Base-by-base conservation (phyloP, 805 yeast species). In the Candida boleticola region DNA sequence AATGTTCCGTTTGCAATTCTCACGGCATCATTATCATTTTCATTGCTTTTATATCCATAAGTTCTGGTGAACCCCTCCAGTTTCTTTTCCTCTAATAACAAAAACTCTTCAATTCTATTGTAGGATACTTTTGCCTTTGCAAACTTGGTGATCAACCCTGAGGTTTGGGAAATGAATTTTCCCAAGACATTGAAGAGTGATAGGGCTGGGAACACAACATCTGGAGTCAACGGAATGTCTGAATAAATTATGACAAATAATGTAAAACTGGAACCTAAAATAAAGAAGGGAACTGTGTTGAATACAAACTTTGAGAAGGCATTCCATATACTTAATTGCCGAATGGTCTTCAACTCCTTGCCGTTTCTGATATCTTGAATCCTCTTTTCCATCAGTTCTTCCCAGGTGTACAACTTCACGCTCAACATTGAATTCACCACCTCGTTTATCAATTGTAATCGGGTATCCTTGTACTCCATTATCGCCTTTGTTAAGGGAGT, bases 371-470 rank as follows among this genome's bases (percentile, higher is more conserved):
- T 51, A 2, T 52, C 56, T 37, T 49, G 50, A 30, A 68, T 55
- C 36, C 60, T 58, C 20, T 53, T 48, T 44, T 66, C 49, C 68
- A 68, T 66, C 17, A 73, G 73, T 23, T 47, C 45, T 66, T 93
- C 99, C 99, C 99, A 93, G 3, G 93, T 95, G 57, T 93, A 93
- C 37, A 95, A 74, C 61, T 45, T 68, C 50, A 68, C 56, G 36
- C 66, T 61, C 45, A 67, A 67, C 26, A 66, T 61, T 5, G 71
- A 57, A 41, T 54, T 57, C 41, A 68, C 57, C 37, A 68, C 63
- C 45, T 68, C 74, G 23, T 63, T 60, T 41, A 63, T 64, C 40
- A 67, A 54, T 18, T 63, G 56, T 2, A 68, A 61, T 50, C 74
- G 55, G 25, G 55, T 54, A 44, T 68, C 74, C 47, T 60, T 68